Evolutionary conservation across 331 rosid species (phyloP), one percentile per base, ranked within the genome.

Genomic region (Pyracantha coccinea): DNA sequence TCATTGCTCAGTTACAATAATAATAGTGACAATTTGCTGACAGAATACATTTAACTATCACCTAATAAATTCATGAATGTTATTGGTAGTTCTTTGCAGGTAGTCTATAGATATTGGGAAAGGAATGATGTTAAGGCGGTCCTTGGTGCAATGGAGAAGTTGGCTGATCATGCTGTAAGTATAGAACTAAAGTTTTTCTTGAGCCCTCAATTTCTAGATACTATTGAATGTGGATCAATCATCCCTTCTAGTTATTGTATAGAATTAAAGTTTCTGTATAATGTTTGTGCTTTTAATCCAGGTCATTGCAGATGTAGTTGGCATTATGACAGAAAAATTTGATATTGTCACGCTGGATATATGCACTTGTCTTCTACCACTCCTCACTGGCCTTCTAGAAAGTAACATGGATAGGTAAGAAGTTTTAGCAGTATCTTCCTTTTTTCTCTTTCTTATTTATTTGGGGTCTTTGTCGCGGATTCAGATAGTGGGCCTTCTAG

Each of bases 81-180:
- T 81, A 33, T 23, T 54, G 63, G 35, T 77, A 50, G 80, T 62
- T 47, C 35, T 32, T 85, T 90, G 81, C 89, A 94, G 99, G 91
- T 75, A 59, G 84, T 94, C 76, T 92, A 81, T 83, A 82, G 99
- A 86, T 88, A 83, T 71, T 94, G 99, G 99, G 91, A 92, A 84
- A 89, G 99, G 76, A 83, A 83, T 81, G 99, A 92, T 81, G 85
- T 94, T 66, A 94, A 90, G 77, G 99, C 90, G 62, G 97, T 86
- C 47, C 81, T 92, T 74, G 85, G 85, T 75, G 93, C 90, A 32
- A 85, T 94, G 96, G 92, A 82, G 71, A 92, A 92, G 89, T 92
- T 94, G 95, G 89, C 88, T 61, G 99, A 94, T 80, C 87, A 92
- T 74, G 88, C 96, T 71, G 99, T 94, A 77, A 90, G 97, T 82